These are phyloP conservation scores for Boletus patriciae DNA, from an alignment of 768 basidiomycete genomes.

Conservation along the genomic window DNA sequence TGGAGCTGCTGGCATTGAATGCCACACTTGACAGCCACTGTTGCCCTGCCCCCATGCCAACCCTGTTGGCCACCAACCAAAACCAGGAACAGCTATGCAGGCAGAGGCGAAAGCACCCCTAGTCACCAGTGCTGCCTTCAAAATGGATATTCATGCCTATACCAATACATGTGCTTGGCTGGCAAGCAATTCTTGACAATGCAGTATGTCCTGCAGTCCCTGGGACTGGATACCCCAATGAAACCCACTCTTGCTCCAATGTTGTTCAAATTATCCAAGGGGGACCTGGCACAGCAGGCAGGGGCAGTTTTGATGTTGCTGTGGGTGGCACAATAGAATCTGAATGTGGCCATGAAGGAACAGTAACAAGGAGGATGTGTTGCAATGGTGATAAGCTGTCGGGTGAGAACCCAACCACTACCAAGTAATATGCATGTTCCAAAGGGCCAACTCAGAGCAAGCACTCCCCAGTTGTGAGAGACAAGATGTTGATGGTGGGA, in stretches of 20 bases:
- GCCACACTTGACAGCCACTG: slow-evolving; percentile 6
- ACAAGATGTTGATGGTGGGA: too few relatives aligned
- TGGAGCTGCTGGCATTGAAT: slow-evolving; percentile 9
- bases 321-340: too few relatives aligned
- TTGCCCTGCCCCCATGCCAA: slow-evolving; percentile 13
- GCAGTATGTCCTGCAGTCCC: slow-evolving; percentile 23
- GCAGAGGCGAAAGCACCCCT: not conserved
- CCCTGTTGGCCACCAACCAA: slow-evolving; percentile 6
- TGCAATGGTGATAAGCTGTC: too few relatives aligned
- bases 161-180: slow-evolving; percentile 37
- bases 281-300: too few relatives aligned
- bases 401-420: too few relatives aligned
- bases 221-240: slow-evolving; percentile 8
- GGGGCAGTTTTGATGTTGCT: too few relatives aligned
- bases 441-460: too few relatives aligned
- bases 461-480: too few relatives aligned
- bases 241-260: slow-evolving; percentile 19
- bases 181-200: slow-evolving; percentile 19
- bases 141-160: slow-evolving; percentile 22
- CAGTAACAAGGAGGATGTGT: too few relatives aligned
- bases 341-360: too few relatives aligned
- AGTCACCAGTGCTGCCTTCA: slow-evolving; percentile 6
- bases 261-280: too few relatives aligned
- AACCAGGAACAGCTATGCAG: not conserved
- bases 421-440: too few relatives aligned